Evolutionary conservation across 306 rosid genomes (phyloP), one percentile per base, ranked within the genome.

Genomic region (Rosa multiflora): DNA sequence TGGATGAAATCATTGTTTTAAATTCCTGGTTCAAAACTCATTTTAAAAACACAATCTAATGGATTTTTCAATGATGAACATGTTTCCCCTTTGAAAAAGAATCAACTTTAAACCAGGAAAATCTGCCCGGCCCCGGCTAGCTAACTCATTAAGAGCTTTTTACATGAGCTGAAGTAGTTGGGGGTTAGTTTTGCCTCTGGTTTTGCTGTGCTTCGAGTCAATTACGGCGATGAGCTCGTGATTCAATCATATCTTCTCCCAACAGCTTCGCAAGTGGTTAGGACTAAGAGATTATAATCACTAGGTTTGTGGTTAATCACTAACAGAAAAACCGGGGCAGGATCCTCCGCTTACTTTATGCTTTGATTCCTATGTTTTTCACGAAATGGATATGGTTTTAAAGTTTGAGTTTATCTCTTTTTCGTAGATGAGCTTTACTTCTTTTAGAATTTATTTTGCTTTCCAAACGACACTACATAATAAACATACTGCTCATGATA

Each of bases 201-300:
- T 18, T n/a, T 43, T 32, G n/a, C 49, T 58, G 43, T 29, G 67
- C 13, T 47, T 46, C 49, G 83, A 81, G 88, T 48, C 76, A 81
- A 63, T 85, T 75, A 56, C 83, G 88, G 80, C 80, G 70, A 43
- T 12, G 9, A 23, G 55, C 55, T 42, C 68, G 55, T 58, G 68
- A 58, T 39, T 74, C 70, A 43, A 40, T 74, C 37, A 13, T 74
- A 73, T 15, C 15, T 21, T 21, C 55, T 42, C 78, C 69, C 70
- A 74, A 23, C 64, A 43, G 56, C 42, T 58, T 21, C 5, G 8
- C n/a, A 17, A 6, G 40, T 32, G n/a, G 4, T n/a, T 55, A 2
- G 11, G 69, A 43, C 43, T 29, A 63, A 35, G n/a, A n/a, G 10
- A 10, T 5, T 32, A 6, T 29, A 32, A 32, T 13, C 69, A 14